Percentiles rank a stretch among this genome's conserved stretches.
Evolutionary conservation across 1,284 basidiomycete genomes (phyloP).

Genomic region (Coniophora puteana): DNA sequence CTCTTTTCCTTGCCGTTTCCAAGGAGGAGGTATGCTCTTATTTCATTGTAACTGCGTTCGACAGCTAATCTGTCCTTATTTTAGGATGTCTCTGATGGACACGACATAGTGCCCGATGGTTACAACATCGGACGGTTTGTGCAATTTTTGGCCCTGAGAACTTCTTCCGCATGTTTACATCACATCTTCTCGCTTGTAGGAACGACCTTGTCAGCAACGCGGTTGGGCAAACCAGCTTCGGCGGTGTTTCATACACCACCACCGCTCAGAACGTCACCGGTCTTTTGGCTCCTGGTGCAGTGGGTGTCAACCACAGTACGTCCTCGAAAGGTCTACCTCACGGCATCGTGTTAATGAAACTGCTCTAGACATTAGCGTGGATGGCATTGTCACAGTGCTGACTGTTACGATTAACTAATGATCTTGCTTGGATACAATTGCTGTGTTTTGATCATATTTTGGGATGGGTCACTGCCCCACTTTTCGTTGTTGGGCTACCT

Average conservation of each 20-base stretch:
- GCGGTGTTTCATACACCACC: constrained; percentile 47
- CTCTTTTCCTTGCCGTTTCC: constrained; percentile 65
- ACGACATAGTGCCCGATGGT: constrained; percentile 51
- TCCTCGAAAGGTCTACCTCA: neutral
- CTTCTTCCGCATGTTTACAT: neutral
- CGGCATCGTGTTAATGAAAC: neutral
- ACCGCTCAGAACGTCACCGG: constrained; percentile 40
- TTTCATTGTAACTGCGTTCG: neutral
- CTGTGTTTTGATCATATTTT: too few species aligned
- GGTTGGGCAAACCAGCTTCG: constrained; percentile 37
- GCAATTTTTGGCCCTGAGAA: neutral
- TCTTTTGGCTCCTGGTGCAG: constrained; percentile 46
- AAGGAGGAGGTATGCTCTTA: constrained; percentile 45
- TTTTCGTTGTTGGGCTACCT: too few species aligned
- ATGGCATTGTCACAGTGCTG: constrained; percentile 42
- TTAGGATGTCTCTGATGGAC: constrained; percentile 36
- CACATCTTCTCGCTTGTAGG: constrained; percentile 23
- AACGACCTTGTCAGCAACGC: constrained; percentile 42
- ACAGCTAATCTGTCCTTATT: neutral
- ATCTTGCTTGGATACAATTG: too few species aligned
- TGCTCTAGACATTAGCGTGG: constrained; percentile 38
- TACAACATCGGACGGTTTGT: constrained; percentile 47
- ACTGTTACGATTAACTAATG: constrained; percentile 37
- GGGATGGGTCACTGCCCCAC: too few species aligned
- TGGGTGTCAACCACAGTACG: constrained; percentile 45